Evolutionary conservation across 306 rosid species (phyloP).

Genomic region (Prunus dulcis): DNA sequence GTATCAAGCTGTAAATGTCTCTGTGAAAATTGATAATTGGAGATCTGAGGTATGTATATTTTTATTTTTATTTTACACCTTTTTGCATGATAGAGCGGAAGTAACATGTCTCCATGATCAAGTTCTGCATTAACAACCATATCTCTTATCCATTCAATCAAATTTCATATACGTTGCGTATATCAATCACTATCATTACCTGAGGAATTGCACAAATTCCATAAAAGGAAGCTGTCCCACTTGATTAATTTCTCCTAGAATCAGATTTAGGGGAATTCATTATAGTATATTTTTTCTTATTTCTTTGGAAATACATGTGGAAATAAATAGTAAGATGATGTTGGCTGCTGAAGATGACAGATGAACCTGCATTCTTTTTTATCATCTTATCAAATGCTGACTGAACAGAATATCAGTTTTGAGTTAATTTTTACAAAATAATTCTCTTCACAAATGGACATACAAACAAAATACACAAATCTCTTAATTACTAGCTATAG

Average conservation of each 20-base stretch:
- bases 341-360: background rate
- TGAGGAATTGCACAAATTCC: background rate
- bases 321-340: background rate
- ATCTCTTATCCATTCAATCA: background rate
- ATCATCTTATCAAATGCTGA: background rate
- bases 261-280: background rate
- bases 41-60: conserved; percentile 45
- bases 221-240: background rate
- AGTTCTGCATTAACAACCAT: background rate
- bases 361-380: background rate
- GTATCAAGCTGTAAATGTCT: conserved; percentile 66
- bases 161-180: background rate
- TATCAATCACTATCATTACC: background rate
- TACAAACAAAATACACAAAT: background rate
- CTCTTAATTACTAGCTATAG: background rate
- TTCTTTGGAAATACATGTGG: background rate
- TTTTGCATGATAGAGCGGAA: background rate
- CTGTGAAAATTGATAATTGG: conserved; percentile 45
- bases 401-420: background rate
- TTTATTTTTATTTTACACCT: background rate
- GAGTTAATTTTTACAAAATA: background rate
- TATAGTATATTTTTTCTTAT: background rate
- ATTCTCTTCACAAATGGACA: conserved; percentile 1
- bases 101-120: background rate
- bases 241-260: background rate